Percentiles rank a stretch among this genome's conserved stretches.
Evolutionary conservation across 2,329 filamentous ascomycete species (phyloP).

Genomic region (Proliferodiscus dingleyae): DNA sequence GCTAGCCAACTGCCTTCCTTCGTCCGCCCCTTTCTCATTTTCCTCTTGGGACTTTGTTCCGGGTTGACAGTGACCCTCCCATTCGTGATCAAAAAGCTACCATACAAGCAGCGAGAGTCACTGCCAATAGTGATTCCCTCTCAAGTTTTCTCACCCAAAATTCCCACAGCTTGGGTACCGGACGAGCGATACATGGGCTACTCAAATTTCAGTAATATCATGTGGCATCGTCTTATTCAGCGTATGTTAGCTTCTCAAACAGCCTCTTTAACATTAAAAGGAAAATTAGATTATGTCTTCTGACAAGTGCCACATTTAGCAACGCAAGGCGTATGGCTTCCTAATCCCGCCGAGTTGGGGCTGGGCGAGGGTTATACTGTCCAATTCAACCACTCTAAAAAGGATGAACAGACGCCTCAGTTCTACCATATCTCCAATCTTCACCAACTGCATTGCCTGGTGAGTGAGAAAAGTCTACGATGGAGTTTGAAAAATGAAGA

Average conservation of each 20-base stretch:
- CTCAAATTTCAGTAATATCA: not conserved
- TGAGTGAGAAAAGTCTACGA: not conserved
- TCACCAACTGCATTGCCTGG: constrained; percentile 3
- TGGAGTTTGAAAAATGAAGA: not conserved
- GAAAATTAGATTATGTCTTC: not conserved
- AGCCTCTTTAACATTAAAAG: not conserved
- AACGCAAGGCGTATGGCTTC: not conserved
- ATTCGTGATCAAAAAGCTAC: no score
- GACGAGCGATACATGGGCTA: not conserved
- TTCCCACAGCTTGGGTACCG: not conserved
- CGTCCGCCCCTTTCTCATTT: no score
- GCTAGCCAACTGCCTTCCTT: no score
- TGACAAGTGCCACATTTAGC: no score
- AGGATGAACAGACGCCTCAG: not conserved
- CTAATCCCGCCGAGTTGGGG: not conserved
- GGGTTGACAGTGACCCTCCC: no score
- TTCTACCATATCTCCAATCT: not conserved
- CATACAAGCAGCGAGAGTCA: no score
- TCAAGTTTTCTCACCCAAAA: not conserved
- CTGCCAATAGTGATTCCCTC: no score
- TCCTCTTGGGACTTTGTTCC: no score
- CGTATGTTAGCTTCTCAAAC: not conserved
- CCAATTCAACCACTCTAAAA: not conserved
- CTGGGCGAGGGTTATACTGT: not conserved
- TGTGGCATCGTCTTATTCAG: not conserved